phyloP scores from a whole-genome alignment of 305 asterid genomes.

The Fraxinus greggii region DNA sequence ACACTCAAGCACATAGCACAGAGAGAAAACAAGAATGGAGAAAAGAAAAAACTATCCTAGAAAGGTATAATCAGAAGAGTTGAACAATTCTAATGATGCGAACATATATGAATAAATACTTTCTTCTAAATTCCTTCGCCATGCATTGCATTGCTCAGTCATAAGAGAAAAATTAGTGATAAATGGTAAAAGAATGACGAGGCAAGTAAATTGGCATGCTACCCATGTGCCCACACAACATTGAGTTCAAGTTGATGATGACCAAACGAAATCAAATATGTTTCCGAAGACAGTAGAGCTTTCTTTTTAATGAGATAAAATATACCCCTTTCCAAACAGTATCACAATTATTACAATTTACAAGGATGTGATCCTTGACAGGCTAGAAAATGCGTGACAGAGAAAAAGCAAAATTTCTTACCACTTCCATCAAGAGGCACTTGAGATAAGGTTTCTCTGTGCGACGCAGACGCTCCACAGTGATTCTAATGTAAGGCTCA shows the following conservation, averaged over 20 bases:
- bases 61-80: background rate
- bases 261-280: background rate
- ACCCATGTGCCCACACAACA: background rate
- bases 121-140: background rate
- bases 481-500: slow-evolving; percentile 81
- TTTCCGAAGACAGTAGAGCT: background rate
- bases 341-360: background rate
- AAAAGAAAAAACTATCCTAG: background rate
- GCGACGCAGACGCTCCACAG: slow-evolving; percentile 79
- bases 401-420: slow-evolving; percentile 24
- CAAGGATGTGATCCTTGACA: background rate
- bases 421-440: slow-evolving; percentile 92
- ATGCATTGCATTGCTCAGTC: background rate
- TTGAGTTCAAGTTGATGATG: slow-evolving; percentile 5
- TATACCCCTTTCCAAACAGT: background rate
- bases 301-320: background rate
- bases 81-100: background rate
- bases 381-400: background rate
- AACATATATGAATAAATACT: background rate
- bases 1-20: background rate
- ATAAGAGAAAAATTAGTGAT: background rate
- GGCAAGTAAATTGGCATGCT: background rate
- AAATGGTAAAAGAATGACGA: background rate
- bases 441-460: slow-evolving; percentile 66
- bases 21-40: background rate